Evolutionary conservation across 2,329 filamentous ascomycete genomes (phyloP).

Genomic region (Hawksworthiomyces lignivorus): DNA sequence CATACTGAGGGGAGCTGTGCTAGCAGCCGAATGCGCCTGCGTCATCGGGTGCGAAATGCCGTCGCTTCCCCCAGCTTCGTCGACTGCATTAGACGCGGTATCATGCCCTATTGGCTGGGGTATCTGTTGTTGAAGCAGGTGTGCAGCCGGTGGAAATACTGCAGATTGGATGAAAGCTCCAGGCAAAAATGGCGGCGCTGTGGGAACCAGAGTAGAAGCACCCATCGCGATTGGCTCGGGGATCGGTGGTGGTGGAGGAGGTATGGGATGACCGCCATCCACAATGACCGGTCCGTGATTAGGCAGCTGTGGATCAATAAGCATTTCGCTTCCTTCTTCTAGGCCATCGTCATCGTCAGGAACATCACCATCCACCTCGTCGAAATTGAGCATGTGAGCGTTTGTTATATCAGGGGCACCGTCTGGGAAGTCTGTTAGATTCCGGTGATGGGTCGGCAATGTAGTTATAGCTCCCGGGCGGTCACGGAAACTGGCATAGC

Average conservation of each 20-base stretch:
- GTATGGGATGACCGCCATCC: neutral
- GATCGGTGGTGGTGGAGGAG: conserved; percentile 1
- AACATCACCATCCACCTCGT: conserved; percentile 21
- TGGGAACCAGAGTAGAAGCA: neutral
- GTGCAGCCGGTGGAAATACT: no score
- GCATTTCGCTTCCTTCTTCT: conserved; percentile 33
- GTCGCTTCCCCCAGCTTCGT: no score
- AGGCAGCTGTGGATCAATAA: conserved; percentile 21
- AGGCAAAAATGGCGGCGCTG: conserved; percentile 4
- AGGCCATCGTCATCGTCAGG: conserved; percentile 36
- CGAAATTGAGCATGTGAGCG: conserved; percentile 11
- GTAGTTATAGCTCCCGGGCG: conserved; percentile 12
- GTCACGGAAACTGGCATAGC: conserved; percentile 39
- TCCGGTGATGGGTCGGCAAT: conserved; percentile 5
- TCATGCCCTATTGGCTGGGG: no score
- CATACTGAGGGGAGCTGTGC: no score
- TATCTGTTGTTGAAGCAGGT: no score
- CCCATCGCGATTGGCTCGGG: neutral
- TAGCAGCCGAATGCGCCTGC: no score
- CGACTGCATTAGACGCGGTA: no score
- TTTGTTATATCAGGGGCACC: neutral
- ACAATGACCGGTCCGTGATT: neutral
- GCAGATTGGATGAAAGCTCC: conserved; percentile 1
- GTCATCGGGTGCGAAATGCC: no score
- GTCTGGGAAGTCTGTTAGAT: neutral